Conservation (phyloP, 108 stramenopile genomes). For the Pseudonitzschia pungens region DNA sequence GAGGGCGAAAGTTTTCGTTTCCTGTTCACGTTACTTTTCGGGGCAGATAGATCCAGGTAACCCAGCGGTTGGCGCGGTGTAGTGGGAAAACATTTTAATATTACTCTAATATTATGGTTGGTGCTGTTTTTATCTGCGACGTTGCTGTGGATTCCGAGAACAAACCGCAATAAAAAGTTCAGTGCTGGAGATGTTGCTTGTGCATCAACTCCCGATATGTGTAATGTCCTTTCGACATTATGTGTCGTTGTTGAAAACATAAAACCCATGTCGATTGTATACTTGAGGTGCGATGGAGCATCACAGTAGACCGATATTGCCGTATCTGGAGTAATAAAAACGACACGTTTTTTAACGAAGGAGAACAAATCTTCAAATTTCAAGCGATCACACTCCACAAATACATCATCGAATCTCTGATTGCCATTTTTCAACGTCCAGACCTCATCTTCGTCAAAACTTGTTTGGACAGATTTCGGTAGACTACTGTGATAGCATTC, state of each 20-base stretch:
- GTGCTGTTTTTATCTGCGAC: too few relatives aligned
- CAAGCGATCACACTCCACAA: neutral
- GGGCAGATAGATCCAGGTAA: conserved; percentile 3
- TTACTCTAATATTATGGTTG: neutral
- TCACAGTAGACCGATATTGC: conserved; percentile 1
- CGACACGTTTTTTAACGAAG: conserved; percentile 4
- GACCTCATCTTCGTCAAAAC: conserved; percentile 14
- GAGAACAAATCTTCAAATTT: conserved; percentile 17
- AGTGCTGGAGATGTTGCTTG: conserved; percentile 13
- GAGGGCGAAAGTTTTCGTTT: neutral
- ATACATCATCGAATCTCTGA: neutral
- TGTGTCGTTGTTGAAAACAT: neutral
- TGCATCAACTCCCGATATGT: conserved; percentile 8
- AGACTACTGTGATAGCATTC: neutral
- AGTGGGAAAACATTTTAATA: conserved; percentile 17
- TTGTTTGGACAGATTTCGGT: neutral
- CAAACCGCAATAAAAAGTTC: neutral
- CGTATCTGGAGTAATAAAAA: conserved; percentile 9
- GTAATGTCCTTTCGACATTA: neutral
- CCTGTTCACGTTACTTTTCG: neutral
- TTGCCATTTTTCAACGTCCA: neutral
- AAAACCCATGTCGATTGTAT: conserved; percentile 11
- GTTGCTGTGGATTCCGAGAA: neutral
- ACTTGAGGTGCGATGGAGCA: conserved; percentile 14
- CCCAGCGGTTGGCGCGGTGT: conserved; percentile 9